phyloP scores from a whole-genome alignment of 306 rosid species.

The Prosopis cineraria region DNA sequence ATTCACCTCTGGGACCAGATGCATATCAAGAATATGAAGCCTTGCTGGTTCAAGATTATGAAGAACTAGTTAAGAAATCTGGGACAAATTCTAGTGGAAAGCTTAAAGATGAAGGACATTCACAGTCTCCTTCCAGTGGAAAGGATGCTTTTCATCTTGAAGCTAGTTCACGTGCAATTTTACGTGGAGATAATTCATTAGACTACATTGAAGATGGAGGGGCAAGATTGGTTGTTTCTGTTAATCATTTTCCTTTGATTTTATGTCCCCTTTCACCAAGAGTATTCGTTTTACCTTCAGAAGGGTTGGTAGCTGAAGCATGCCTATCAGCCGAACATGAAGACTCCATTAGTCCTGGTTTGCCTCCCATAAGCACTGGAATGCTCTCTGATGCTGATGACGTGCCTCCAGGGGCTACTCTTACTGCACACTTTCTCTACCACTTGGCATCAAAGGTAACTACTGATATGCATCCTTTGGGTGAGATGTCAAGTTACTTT shows the following conservation, averaged over 20 bases:
- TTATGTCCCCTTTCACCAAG: constrained; percentile 87
- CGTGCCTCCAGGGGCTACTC: constrained; percentile 83
- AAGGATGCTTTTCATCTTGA: constrained; percentile 49
- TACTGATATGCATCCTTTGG: constrained; percentile 29
- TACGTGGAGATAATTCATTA: constrained; percentile 46
- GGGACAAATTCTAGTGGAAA: constrained; percentile 41
- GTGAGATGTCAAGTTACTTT: constrained; percentile 29
- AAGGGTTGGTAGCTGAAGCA: constrained; percentile 84
- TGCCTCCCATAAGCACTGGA: constrained; percentile 89
- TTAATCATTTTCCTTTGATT: constrained; percentile 88
- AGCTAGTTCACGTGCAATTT: constrained; percentile 60
- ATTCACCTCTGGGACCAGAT: constrained; percentile 95
- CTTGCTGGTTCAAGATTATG: constrained; percentile 88
- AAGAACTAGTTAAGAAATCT: constrained; percentile 71
- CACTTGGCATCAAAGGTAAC: constrained; percentile 89
- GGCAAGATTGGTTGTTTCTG: constrained; percentile 69
- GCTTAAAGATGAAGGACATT: constrained; percentile 57
- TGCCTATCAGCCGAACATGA: constrained; percentile 66
- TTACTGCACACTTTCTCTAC: constrained; percentile 89
- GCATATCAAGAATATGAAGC: constrained; percentile 91
- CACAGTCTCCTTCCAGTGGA: constrained; percentile 52
- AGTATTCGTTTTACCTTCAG: constrained; percentile 93
- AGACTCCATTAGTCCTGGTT: constrained; percentile 79
- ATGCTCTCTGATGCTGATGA: constrained; percentile 76
- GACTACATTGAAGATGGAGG: constrained; percentile 54